Evolutionary conservation across 306 rosid genomes (phyloP), one percentile per base, ranked within the genome.

Genomic region (Fragaria iinumae): DNA sequence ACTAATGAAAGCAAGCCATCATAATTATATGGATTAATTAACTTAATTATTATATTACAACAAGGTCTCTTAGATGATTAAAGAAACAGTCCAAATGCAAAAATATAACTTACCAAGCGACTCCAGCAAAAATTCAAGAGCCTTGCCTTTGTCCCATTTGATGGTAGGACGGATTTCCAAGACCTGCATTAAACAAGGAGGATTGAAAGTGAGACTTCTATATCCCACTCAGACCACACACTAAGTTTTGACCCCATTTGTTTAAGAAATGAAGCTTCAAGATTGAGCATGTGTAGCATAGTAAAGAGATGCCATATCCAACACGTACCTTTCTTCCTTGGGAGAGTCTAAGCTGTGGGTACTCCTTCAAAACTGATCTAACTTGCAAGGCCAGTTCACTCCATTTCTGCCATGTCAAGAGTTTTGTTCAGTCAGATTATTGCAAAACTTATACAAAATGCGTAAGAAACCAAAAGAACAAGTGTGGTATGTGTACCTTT

Each of bases 71-170:
- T 10, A 29, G 32, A 29, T 29, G 32, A 29, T 29, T 2, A 29
- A 29, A 29, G 32, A 29, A 29, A 29, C 32, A 63, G 48, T 29
- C 44, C 8, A 25, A 49, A 36, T 36, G 27, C 56, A 67, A 48
- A 68, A 36, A 36, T 41, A 44, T 20, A 63, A 87, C 96, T 87
- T 80, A 95, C 98, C 98, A 2, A 95, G 97, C 72, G 98, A 87
- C 80, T 92, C 94, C 60, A 95, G 77, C 86, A 95, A 81, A 88
- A 92, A 95, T 56, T 95, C 98, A 50, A 95, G 87, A 34, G 98
- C 98, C 72, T 89, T 89, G 71, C 98, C 98, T 71, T 95, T 95
- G 92, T 95, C 98, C 98, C 98, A 95, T 87, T 92, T 92, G 86
- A 95, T 90, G 32, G 96, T 75, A 64, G 98, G 98, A 67, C 97